Percentiles rank a stretch among this genome's conserved stretches.
Evolutionary conservation across 208 protist species (phyloP).

Genomic region (Crithidia acanthocephali): DNA sequence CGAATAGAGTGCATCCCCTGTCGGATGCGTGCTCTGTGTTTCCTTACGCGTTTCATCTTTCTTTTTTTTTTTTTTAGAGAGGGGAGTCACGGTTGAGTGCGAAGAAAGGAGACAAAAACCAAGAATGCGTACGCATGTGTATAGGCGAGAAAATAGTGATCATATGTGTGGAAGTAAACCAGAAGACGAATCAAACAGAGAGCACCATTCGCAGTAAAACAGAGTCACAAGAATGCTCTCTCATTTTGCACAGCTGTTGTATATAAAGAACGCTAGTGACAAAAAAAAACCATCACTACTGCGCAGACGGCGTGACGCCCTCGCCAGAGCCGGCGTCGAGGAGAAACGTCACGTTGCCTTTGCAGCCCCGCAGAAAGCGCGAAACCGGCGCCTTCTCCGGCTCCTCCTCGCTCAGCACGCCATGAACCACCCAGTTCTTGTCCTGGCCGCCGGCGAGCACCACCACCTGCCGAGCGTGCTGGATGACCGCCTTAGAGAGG

Average conservation of each 20-base stretch:
- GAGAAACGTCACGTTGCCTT: conserved; percentile 63
- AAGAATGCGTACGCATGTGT: not conserved
- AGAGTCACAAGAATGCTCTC: too few species aligned
- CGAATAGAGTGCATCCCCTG: too few species aligned
- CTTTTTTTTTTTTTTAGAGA: too few species aligned
- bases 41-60: too few species aligned
- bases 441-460: conserved; percentile 67
- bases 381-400: conserved; percentile 42
- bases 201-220: too few species aligned
- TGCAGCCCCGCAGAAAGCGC: conserved; percentile 72
- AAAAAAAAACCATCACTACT: not conserved
- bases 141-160: not conserved
- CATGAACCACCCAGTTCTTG: conserved; percentile 76
- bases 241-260: not conserved
- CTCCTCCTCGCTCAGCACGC: conserved; percentile 40
- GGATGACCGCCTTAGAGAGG: conserved; percentile 65
- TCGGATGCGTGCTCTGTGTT: too few species aligned
- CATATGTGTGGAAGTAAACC: too few species aligned
- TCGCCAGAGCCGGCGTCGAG: conserved; percentile 41
- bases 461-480: conserved; percentile 68
- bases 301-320: conserved; percentile 11
- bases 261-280: not conserved
- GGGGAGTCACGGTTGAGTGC: too few species aligned
- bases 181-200: too few species aligned
- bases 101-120: too few species aligned